Evolutionary conservation across 352 stramenopile species (phyloP).

Genomic region (Globisporangium orthogonon): DNA sequence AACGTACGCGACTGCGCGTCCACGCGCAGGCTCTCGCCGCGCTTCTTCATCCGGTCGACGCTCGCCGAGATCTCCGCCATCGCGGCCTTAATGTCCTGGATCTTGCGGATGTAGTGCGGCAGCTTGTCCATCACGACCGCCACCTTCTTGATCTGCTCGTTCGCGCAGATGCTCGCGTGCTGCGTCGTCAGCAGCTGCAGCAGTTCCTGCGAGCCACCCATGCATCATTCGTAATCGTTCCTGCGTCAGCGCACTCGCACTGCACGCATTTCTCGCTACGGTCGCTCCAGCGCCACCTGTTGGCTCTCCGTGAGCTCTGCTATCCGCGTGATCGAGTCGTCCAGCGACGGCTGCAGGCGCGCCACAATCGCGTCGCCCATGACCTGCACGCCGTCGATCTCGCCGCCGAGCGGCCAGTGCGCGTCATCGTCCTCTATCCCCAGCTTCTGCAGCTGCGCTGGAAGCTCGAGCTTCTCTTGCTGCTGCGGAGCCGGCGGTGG

Average conservation of each 20-base stretch:
- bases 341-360: conserved; percentile 49
- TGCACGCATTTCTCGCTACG: background rate
- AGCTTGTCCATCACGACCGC: conserved; percentile 64
- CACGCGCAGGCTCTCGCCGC: conserved; percentile 56
- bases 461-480: too few relatives aligned
- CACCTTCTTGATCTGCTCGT: conserved; percentile 52
- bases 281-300: too few relatives aligned
- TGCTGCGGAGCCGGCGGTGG: background rate
- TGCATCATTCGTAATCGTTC: too few relatives aligned
- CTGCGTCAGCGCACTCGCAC: background rate
- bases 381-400: conserved; percentile 37
- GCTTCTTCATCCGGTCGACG: conserved; percentile 68
- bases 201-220: conserved; percentile 26
- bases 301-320: conserved; percentile 48
- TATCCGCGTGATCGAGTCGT: conserved; percentile 67
- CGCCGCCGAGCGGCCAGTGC: conserved; percentile 32
- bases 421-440: conserved; percentile 13
- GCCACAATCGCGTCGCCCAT: conserved; percentile 53
- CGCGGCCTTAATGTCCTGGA: conserved; percentile 51
- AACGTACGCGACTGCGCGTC: conserved; percentile 72
- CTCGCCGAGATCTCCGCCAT: conserved; percentile 54
- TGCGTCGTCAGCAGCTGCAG: conserved; percentile 42
- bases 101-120: conserved; percentile 57
- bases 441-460: conserved; percentile 1
- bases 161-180: conserved; percentile 40